Evolutionary conservation across 345 rosid genomes (phyloP).

Genomic region (Euphorbia lathyris): DNA sequence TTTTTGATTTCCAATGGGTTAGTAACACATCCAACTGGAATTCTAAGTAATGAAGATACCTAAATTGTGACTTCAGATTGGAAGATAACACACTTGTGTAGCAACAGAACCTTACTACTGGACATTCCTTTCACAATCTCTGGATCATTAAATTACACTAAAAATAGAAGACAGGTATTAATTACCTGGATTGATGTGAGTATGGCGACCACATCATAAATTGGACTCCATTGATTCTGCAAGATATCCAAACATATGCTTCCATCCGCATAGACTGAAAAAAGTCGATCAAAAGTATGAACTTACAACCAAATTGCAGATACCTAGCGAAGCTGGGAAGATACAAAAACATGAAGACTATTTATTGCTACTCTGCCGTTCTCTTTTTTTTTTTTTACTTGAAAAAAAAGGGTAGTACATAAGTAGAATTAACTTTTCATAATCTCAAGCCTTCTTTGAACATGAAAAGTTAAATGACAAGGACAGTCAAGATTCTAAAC

Average conservation of each 20-base stretch:
- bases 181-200: slow-evolving; percentile 92
- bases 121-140: neutral
- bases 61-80: neutral
- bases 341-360: neutral
- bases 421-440: no score
- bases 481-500: no score
- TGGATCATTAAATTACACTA: neutral
- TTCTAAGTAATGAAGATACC: neutral
- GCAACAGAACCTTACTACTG: neutral
- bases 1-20: no score
- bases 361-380: neutral
- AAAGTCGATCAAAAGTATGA: neutral
- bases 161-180: neutral
- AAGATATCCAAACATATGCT: slow-evolving; percentile 92
- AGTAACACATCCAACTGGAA: neutral
- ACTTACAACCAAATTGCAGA: neutral
- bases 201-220: slow-evolving; percentile 95
- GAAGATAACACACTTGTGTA: neutral
- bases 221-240: slow-evolving; percentile 99
- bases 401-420: no score
- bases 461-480: no score
- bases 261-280: slow-evolving; percentile 91
- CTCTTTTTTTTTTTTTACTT: no score
- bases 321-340: neutral
- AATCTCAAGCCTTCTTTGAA: no score